Percentiles rank a stretch among this genome's conserved stretches.
Evolutionary conservation across 139 green algal genomes (phyloP).

Genomic region (Coelastrella sp.): DNA sequence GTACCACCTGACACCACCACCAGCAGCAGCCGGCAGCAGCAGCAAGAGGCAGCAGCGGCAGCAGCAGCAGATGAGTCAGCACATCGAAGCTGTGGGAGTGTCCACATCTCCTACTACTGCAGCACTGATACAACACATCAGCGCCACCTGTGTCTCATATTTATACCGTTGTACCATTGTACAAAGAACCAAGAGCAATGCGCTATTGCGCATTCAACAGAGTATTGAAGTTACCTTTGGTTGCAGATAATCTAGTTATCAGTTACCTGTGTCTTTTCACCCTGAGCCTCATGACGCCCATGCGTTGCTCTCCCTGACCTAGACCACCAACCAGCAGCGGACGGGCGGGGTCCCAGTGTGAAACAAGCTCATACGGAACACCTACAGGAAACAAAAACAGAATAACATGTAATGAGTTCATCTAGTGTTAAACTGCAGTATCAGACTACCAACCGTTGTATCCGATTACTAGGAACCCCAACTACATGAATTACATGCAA

Average conservation of each 20-base stretch:
- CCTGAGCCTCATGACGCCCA: constrained; percentile 81
- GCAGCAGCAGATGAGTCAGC: not conserved
- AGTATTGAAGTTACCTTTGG: too few relatives aligned
- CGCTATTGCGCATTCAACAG: too few relatives aligned
- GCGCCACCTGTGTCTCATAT: not conserved
- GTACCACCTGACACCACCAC: constrained; percentile 62
- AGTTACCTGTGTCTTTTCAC: constrained; percentile 7
- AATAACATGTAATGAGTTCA: not conserved
- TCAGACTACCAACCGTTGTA: too few relatives aligned
- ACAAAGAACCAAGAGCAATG: too few relatives aligned
- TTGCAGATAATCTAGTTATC: too few relatives aligned
- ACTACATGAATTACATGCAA: too few relatives aligned
- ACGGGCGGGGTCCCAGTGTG: constrained; percentile 82
- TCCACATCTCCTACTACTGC: not conserved
- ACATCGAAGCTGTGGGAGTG: not conserved
- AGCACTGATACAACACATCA: not conserved
- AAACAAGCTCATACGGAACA: constrained; percentile 93
- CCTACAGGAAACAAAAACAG: constrained; percentile 50
- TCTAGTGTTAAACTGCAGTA: too few relatives aligned
- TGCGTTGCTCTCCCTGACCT: constrained; percentile 79
- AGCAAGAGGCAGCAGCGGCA: not conserved
- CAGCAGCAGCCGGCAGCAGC: constrained; percentile 2
- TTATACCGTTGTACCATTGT: too few relatives aligned
- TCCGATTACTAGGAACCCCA: too few relatives aligned
- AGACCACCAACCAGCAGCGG: constrained; percentile 94